phyloP scores from a whole-genome alignment of 2,329 filamentous ascomycete genomes.

The Diaporthe batatas region DNA sequence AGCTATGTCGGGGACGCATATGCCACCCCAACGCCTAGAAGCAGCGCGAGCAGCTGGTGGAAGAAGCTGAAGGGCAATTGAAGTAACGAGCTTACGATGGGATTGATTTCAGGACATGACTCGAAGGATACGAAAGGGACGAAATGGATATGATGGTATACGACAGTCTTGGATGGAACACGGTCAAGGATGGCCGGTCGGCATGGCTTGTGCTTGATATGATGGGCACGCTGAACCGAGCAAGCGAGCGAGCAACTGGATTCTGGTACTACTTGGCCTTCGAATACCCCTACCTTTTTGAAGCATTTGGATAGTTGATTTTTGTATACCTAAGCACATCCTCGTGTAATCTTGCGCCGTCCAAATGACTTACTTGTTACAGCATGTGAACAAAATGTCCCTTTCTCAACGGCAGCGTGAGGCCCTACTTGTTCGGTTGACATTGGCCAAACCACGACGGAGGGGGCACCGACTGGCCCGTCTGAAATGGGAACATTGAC shows the following conservation, averaged over 20 bases:
- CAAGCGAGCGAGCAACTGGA: constrained; percentile 1
- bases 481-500: no score
- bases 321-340: neutral
- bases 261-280: constrained; percentile 30
- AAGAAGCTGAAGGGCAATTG: constrained; percentile 61
- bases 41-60: constrained; percentile 65
- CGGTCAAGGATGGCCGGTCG: neutral
- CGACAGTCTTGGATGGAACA: neutral
- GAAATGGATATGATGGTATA: constrained; percentile 8
- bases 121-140: constrained; percentile 13
- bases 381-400: neutral
- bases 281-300: constrained; percentile 27
- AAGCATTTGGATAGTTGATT: constrained; percentile 23
- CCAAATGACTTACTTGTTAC: neutral
- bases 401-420: neutral
- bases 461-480: neutral
- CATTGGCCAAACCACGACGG: neutral
- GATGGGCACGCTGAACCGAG: constrained; percentile 5
- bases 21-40: constrained; percentile 58
- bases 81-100: constrained; percentile 29
- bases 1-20: constrained; percentile 58
- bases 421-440: neutral
- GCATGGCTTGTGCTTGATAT: neutral
- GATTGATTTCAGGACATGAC: neutral
- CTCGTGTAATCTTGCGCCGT: neutral